Evolutionary conservation across 176 grass and related monocot genomes (phyloP).

Genomic region (Carex kokanica): DNA sequence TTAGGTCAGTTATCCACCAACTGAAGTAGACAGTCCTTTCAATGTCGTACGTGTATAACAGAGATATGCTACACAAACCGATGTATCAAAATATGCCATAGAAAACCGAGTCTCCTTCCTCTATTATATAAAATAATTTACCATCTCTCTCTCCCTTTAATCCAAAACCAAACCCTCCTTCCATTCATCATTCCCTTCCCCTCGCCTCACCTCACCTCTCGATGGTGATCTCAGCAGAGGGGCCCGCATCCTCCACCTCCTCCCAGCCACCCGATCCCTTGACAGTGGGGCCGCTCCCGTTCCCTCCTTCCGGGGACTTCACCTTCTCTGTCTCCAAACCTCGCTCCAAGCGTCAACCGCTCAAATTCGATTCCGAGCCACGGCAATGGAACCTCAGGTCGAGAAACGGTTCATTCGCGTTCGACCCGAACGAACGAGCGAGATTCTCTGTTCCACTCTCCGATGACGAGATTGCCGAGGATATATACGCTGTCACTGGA

Average conservation of each 20-base stretch:
- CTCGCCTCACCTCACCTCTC: background rate
- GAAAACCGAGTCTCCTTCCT: background rate
- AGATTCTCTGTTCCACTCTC: slow-evolving; percentile 59
- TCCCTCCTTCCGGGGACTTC: background rate
- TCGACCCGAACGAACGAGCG: slow-evolving; percentile 19
- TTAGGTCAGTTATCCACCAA: no score
- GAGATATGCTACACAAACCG: background rate
- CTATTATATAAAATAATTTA: background rate
- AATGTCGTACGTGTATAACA: background rate
- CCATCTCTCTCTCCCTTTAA: background rate
- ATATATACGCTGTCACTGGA: slow-evolving; percentile 85
- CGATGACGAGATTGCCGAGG: slow-evolving; percentile 82
- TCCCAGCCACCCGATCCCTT: background rate
- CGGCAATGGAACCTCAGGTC: slow-evolving; percentile 80
- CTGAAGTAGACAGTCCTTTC: no score
- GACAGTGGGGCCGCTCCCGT: background rate
- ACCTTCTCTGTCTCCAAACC: background rate
- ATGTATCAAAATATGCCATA: background rate
- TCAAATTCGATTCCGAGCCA: background rate
- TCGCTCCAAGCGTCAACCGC: background rate
- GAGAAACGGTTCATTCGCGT: background rate
- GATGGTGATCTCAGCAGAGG: slow-evolving; percentile 14
- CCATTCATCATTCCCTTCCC: background rate
- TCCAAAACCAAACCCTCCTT: background rate
- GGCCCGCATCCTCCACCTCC: background rate